These are phyloP conservation scores for Penicillium ochrochloron DNA, from an alignment of 495 filamentous ascomycete genomes.

Conservation along the genomic window DNA sequence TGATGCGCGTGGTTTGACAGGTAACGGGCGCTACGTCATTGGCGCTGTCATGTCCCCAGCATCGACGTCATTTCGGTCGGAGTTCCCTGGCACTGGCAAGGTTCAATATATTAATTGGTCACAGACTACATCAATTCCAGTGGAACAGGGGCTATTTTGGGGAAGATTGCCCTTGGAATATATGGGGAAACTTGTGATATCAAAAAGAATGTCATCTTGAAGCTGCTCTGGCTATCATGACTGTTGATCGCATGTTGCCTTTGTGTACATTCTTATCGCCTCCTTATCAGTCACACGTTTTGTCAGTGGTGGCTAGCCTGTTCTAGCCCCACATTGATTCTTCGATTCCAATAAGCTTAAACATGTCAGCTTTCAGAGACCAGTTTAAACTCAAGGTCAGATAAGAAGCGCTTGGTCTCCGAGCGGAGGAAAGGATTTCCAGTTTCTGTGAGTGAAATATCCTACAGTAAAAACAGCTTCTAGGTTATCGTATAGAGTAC, in stretches of 20 bases:
- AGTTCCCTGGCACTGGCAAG: slow-evolving; percentile 18
- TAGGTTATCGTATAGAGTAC: no score
- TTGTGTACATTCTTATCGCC: neutral
- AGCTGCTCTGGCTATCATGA: neutral
- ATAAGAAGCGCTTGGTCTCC: no score
- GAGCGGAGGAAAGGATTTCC: no score
- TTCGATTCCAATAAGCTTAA: neutral
- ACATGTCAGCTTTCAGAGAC: no score
- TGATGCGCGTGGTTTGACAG: slow-evolving; percentile 12
- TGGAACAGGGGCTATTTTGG: neutral
- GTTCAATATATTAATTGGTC: slow-evolving; percentile 16
- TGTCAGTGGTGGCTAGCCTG: no score
- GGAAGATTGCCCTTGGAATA: neutral
- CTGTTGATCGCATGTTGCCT: neutral
- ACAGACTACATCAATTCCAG: neutral
- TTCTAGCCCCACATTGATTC: neutral
- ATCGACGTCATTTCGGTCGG: slow-evolving; percentile 26
- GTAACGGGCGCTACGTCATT: slow-evolving; percentile 29
- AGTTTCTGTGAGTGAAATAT: no score
- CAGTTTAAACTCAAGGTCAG: no score
- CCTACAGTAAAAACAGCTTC: no score
- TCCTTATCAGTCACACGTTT: neutral
- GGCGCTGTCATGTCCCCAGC: slow-evolving; percentile 12
- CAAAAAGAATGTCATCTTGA: neutral
- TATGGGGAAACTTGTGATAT: neutral